Conservation (phyloP, 371 early-diverging fungal species). For the Smittium culicis region DNA sequence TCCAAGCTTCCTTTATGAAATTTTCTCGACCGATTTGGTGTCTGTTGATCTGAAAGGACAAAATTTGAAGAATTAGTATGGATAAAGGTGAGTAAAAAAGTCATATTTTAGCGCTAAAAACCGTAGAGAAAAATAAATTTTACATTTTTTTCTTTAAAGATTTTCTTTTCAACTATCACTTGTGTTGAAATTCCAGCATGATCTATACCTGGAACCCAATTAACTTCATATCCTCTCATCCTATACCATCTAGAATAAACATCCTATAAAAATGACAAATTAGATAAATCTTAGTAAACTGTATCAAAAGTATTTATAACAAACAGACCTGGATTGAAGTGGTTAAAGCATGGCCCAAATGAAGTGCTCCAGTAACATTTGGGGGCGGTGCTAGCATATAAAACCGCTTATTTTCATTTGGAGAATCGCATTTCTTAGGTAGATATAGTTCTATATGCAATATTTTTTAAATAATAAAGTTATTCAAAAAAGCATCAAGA, state of each 20-base stretch:
- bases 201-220: slow-evolving; percentile 97
- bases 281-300: neutral
- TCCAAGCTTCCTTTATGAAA: slow-evolving; percentile 86
- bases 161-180: slow-evolving; percentile 91
- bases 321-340: slow-evolving; percentile 65
- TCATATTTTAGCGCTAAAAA: neutral
- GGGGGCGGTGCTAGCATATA: slow-evolving; percentile 38
- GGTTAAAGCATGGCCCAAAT: slow-evolving; percentile 97
- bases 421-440: slow-evolving; percentile 10
- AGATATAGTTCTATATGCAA: slow-evolving; percentile 20
- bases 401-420: slow-evolving; percentile 11
- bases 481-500: slow-evolving; percentile 1
- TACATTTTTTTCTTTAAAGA: slow-evolving; percentile 57
- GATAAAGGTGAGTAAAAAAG: neutral
- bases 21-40: slow-evolving; percentile 86
- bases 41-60: slow-evolving; percentile 39
- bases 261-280: slow-evolving; percentile 38
- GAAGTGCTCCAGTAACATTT: slow-evolving; percentile 98
- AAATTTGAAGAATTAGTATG: slow-evolving; percentile 6
- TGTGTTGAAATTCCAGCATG: slow-evolving; percentile 99
- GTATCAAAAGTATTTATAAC: neutral
- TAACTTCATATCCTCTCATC: slow-evolving; percentile 92
- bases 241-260: slow-evolving; percentile 90
- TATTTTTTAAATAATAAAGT: neutral
- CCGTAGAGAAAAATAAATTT: neutral